Evolutionary conservation across 768 basidiomycete genomes (phyloP).

Genomic region (Chalciporus pseudorubinellus): DNA sequence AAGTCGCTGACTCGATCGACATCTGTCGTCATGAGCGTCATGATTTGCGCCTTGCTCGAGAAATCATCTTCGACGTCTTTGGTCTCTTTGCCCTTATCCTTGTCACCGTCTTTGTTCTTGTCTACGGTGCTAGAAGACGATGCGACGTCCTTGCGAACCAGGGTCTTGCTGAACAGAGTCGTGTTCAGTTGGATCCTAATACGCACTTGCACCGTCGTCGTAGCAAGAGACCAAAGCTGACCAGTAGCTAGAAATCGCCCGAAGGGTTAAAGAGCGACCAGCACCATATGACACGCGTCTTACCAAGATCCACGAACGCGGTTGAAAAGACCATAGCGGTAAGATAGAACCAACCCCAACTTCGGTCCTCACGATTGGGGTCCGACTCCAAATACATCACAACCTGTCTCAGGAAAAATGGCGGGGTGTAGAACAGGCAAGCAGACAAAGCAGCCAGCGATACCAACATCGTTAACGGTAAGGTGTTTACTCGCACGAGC

Average conservation of each 20-base stretch:
- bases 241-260: conserved; percentile 47
- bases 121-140: conserved; percentile 46
- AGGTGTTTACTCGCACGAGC: conserved; percentile 55
- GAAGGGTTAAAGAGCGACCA: conserved; percentile 1
- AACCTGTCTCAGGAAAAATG: conserved; percentile 60
- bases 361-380: conserved; percentile 47
- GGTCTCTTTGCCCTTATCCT: conserved; percentile 14
- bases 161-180: conserved; percentile 81
- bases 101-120: conserved; percentile 22
- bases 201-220: conserved; percentile 66
- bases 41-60: conserved; percentile 74
- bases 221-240: conserved; percentile 70
- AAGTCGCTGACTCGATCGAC: conserved; percentile 89
- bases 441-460: conserved; percentile 56
- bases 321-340: conserved; percentile 49
- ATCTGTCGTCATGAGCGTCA: conserved; percentile 96
- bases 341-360: conserved; percentile 77
- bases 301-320: conserved; percentile 42
- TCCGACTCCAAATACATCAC: conserved; percentile 67
- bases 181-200: conserved; percentile 78
- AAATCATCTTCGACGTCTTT: conserved; percentile 50
- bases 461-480: conserved; percentile 41
- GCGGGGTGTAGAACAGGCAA: conserved; percentile 59
- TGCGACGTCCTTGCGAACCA: conserved; percentile 81
- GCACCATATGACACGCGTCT: conserved; percentile 14